Base-by-base conservation (phyloP, 75 land plant species). In the Selaginella moellendorffii region DNA sequence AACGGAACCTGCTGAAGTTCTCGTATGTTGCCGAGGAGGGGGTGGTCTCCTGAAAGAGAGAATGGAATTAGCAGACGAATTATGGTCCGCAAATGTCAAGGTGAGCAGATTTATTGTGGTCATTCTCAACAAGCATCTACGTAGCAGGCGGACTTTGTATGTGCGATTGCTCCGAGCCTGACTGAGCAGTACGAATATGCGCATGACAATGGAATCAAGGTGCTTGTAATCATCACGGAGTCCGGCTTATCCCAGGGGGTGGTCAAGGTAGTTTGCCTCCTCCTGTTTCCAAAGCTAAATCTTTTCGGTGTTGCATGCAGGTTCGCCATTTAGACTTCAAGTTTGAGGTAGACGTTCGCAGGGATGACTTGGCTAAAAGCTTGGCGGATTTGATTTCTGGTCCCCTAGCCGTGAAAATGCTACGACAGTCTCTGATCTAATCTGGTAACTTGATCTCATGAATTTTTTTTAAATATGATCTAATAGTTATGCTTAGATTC, bases 161-260 rank as follows among this genome's bases (percentile, higher is more conserved):
- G 87, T 2, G 0, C 61, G 2, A 30, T 73, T 14, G 96, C 87
- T 52, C 96, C 96, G 25, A 93, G 96, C 65, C 82, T 88, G 20
- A 93, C 86, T 24, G 88, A 88, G 64, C 98, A 93, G 71, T 93
- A 93, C 67, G 98, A 93, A 65, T 93, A 88, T 83, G 98, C 98
- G 64, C 75, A 69, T 66, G 96, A 88, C 30, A 86, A 85, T 80
- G 90, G 83, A 21, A 83, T 85, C 36, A 93, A 93, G 63, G 85
- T 83, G 73, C 84, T 93, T 63, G 74, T 87, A 63, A 85, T 93
- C 52, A 70, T 88, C 56, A 83, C 85, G 54, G 96, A 85, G 64
- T 61, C 79, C 5, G 86, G 70, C 68, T 52, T 84, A 19, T 75
- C 86, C 28, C 83, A 78, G 28, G 80, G 67, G 30, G 70, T 71